Conservation (phyloP, 306 rosid genomes). For the Coriaria nepalensis region DNA sequence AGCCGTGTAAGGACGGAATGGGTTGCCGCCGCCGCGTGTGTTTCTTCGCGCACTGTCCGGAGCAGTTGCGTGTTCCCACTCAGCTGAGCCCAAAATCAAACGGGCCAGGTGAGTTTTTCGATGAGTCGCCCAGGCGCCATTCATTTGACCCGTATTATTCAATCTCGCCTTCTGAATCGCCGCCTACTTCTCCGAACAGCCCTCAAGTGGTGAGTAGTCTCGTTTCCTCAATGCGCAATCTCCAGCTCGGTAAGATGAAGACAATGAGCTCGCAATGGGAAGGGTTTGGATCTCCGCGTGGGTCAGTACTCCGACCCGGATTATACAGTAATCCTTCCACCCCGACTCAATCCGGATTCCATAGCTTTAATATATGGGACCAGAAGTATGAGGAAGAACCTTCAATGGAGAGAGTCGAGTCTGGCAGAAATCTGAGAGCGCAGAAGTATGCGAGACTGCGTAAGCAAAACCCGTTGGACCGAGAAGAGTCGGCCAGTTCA, state of each 20-base stretch:
- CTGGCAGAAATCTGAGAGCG: conserved; percentile 62
- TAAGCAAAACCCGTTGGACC: conserved; percentile 36
- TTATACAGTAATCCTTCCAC: conserved; percentile 16
- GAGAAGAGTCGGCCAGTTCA: conserved; percentile 10
- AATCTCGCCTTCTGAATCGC: too few species aligned
- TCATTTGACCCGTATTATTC: too few species aligned
- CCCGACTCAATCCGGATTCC: conserved; percentile 8
- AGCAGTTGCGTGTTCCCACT: conserved; percentile 45
- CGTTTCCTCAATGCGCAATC: conserved; percentile 27
- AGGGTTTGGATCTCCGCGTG: conserved; percentile 9
- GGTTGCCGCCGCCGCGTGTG: conserved; percentile 62
- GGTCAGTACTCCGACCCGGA: conserved; percentile 21
- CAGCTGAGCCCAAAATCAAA: conserved; percentile 17
- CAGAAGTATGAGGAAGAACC: conserved; percentile 37
- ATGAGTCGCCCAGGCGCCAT: conserved; percentile 20
- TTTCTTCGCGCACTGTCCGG: conserved; percentile 75
- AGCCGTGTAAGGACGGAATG: conserved; percentile 70
- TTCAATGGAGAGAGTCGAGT: conserved; percentile 81
- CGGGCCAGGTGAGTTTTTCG: conserved; percentile 10
- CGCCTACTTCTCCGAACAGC: conserved; percentile 25
- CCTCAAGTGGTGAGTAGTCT: conserved; percentile 16
- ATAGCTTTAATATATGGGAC: conserved; percentile 24
- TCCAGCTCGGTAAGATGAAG: conserved; percentile 26
- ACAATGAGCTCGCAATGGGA: conserved; percentile 8
- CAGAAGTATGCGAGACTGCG: conserved; percentile 58